These are phyloP conservation scores for Fomitopsis serialis DNA, from an alignment of 768 basidiomycete genomes.

Conservation along the genomic window DNA sequence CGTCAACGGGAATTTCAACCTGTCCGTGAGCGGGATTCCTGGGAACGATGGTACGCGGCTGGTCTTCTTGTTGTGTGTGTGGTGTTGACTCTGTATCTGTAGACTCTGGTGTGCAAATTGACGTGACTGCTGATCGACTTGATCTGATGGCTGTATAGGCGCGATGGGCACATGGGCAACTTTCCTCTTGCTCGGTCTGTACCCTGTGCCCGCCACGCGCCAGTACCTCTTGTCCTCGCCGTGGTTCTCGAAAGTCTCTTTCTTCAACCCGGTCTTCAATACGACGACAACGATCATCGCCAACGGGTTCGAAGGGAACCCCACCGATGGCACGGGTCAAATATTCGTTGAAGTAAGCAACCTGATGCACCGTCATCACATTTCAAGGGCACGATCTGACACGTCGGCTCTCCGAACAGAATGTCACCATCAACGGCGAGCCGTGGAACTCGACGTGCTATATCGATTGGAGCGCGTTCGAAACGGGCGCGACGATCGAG, in stretches of 20 bases:
- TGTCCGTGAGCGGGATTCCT: slow-evolving; percentile 49
- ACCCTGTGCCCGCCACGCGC: slow-evolving; percentile 56
- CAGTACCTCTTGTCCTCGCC: slow-evolving; percentile 59
- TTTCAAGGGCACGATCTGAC: not conserved
- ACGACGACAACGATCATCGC: slow-evolving; percentile 51
- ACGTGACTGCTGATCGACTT: not conserved
- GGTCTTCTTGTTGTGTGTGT: not conserved
- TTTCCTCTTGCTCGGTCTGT: slow-evolving; percentile 56
- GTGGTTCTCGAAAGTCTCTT: slow-evolving; percentile 54
- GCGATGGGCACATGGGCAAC: slow-evolving; percentile 61
- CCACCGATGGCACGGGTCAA: slow-evolving; percentile 41
- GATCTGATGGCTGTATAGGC: slow-evolving; percentile 26
- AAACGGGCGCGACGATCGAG: slow-evolving; percentile 45
- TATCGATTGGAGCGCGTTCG: slow-evolving; percentile 63
- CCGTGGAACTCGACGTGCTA: slow-evolving; percentile 60
- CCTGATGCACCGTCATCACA: not conserved
- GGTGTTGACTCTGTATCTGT: not conserved
- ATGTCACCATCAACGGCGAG: slow-evolving; percentile 50
- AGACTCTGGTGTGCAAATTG: slow-evolving; percentile 14
- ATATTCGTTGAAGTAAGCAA: slow-evolving; percentile 50
- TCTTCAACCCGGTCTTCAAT: slow-evolving; percentile 54
- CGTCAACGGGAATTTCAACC: slow-evolving; percentile 54
- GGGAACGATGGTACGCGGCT: slow-evolving; percentile 53
- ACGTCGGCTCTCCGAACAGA: slow-evolving; percentile 27
- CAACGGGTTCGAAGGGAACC: slow-evolving; percentile 48